Conservation (phyloP, 2,329 filamentous ascomycete species). For the Nannizziopsis arthrosporioides region DNA sequence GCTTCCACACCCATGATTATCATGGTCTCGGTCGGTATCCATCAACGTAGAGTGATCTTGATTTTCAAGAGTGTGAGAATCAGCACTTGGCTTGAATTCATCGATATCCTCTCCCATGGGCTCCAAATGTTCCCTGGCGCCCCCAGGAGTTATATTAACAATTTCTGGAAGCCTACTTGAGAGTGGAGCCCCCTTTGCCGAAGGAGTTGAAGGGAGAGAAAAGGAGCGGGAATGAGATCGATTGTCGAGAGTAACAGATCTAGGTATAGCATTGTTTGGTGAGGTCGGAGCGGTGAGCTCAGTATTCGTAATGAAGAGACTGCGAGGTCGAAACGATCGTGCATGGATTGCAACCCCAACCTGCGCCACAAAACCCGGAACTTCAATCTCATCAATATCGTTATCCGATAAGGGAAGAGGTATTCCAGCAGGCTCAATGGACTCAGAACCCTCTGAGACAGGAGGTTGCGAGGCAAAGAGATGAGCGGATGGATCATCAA, state of each 20-base stretch:
- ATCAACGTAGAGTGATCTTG: not conserved
- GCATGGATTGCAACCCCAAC: conserved; percentile 13
- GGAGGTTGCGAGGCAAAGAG: conserved; percentile 4
- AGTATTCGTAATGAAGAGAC: conserved; percentile 29
- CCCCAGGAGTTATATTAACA: conserved; percentile 19
- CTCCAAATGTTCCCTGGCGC: conserved; percentile 21
- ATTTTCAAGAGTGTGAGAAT: too few species aligned
- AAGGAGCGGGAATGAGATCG: conserved; percentile 10
- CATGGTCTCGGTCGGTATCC: conserved; percentile 3
- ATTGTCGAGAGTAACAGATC: conserved; percentile 3
- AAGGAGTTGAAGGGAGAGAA: conserved; percentile 8
- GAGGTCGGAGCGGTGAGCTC: conserved; percentile 10
- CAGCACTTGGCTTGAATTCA: not conserved
- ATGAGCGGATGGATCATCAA: conserved; percentile 9
- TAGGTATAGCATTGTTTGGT: conserved; percentile 8
- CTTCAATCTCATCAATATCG: conserved; percentile 70
- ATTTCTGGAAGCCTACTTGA: conserved; percentile 19
- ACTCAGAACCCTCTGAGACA: conserved; percentile 17
- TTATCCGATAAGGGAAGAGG: conserved; percentile 56
- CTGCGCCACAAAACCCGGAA: conserved; percentile 51
- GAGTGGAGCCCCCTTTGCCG: conserved; percentile 1
- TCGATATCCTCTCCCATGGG: conserved; percentile 32
- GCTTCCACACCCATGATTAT: conserved; percentile 3
- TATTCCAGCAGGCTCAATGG: conserved; percentile 46
- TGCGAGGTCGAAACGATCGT: conserved; percentile 27